Evolutionary conservation across 768 basidiomycete genomes (phyloP).

Genomic region (Termitomyces sp.): DNA sequence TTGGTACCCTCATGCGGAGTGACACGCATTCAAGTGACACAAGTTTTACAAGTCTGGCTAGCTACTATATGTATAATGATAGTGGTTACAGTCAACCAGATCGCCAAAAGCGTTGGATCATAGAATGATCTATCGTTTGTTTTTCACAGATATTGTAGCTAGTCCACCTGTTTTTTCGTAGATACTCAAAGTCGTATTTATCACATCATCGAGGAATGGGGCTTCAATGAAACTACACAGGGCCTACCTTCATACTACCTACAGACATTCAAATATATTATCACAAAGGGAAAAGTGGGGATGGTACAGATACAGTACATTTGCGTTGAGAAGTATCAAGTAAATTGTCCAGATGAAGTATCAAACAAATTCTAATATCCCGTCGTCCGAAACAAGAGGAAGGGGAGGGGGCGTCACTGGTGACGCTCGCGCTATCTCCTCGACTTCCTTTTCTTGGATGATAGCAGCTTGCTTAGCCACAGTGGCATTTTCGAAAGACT

Average conservation of each 20-base stretch:
- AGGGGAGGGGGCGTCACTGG: constrained; percentile 40
- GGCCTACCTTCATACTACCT: background rate
- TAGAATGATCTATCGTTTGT: constrained; percentile 34
- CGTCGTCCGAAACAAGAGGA: constrained; percentile 15
- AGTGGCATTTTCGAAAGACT: constrained; percentile 41
- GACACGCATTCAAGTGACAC: constrained; percentile 33
- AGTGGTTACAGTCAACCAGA: constrained; percentile 24
- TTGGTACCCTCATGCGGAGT: constrained; percentile 22
- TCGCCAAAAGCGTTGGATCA: constrained; percentile 47
- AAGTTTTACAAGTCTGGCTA: constrained; percentile 32
- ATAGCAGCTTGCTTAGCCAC: constrained; percentile 53
- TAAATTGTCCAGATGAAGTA: background rate
- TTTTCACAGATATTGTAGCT: background rate
- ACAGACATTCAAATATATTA: background rate
- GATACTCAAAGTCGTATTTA: background rate
- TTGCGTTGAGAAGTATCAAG: background rate
- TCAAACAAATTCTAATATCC: background rate
- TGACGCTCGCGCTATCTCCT: constrained; percentile 45
- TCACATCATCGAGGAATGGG: no score
- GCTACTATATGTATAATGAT: constrained; percentile 26
- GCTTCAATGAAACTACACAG: background rate
- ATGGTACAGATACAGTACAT: background rate
- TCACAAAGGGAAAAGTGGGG: background rate
- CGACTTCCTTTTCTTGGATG: constrained; percentile 55
- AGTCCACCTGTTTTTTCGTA: constrained; percentile 2